These are phyloP conservation scores for Pulveroboletus frians DNA, from an alignment of 768 basidiomycete genomes.

Conservation along the genomic window DNA sequence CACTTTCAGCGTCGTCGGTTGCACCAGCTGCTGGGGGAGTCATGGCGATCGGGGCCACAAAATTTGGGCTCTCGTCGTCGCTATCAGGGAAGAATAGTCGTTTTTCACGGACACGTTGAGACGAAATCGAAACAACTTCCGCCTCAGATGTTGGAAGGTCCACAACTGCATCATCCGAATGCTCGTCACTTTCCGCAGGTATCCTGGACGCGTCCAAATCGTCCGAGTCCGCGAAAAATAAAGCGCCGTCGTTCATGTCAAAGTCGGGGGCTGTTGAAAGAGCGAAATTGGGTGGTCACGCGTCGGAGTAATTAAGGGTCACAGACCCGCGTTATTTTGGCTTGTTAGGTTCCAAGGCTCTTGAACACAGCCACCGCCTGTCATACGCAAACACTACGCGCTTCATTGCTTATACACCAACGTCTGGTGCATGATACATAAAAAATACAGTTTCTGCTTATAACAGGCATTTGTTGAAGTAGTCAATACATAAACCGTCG, in stretches of 20 bases:
- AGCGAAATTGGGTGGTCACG: neutral
- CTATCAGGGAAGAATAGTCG: conserved; percentile 41
- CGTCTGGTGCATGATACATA: too few species aligned
- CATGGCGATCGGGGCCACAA: conserved; percentile 5
- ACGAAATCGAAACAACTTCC: neutral
- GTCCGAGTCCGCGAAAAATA: conserved; percentile 59
- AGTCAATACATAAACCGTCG: neutral
- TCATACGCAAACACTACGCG: too few species aligned
- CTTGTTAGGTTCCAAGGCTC: conserved; percentile 14
- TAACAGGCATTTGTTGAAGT: conserved; percentile 2
- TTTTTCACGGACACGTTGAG: conserved; percentile 21
- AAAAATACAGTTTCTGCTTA: too few species aligned
- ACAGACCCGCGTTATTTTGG: conserved; percentile 22
- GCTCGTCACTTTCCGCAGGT: neutral
- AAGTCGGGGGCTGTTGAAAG: neutral
- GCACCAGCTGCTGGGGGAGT: conserved; percentile 35
- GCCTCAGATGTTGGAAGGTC: neutral
- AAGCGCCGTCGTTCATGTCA: conserved; percentile 18
- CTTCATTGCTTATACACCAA: too few species aligned
- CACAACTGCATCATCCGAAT: conserved; percentile 7
- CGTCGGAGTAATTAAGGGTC: neutral
- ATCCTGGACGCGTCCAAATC: conserved; percentile 37
- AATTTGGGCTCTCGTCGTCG: conserved; percentile 35
- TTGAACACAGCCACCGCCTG: neutral
- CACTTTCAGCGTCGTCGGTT: conserved; percentile 25